Percentiles rank a stretch among this genome's conserved stretches.
These are phyloP conservation scores for Solanum ossicruentum DNA, from an alignment of 257 asterid species.

Conservation along the genomic window DNA sequence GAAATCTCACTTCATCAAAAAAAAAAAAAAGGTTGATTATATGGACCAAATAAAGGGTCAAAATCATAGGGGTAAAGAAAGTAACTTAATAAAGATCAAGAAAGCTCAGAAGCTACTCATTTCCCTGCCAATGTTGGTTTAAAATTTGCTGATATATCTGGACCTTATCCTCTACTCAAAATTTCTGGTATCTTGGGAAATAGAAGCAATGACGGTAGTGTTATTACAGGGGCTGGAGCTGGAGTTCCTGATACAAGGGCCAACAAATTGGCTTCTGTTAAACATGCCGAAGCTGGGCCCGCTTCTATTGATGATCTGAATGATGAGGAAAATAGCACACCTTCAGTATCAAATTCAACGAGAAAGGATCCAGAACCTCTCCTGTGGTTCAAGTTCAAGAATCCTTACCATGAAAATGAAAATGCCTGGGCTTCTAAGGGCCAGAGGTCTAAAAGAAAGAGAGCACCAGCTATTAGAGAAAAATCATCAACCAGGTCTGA, in stretches of 20 bases:
- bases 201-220: conserved; percentile 30
- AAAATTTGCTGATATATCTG: conserved; percentile 27
- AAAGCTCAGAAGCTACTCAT: conserved; percentile 13
- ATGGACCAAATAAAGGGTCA: conserved; percentile 33
- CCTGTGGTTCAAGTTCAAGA: conserved; percentile 74
- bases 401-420: conserved; percentile 40
- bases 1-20: too few relatives aligned
- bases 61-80: conserved; percentile 26
- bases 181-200: conserved; percentile 32
- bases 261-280: conserved; percentile 21
- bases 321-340: conserved; percentile 27
- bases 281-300: conserved; percentile 19
- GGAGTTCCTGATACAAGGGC: conserved; percentile 31
- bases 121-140: conserved; percentile 16
- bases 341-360: conserved; percentile 18
- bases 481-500: conserved; percentile 25
- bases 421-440: conserved; percentile 51
- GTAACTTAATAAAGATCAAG: conserved; percentile 23
- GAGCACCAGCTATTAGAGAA: conserved; percentile 35
- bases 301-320: conserved; percentile 21
- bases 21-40: conserved; percentile 2
- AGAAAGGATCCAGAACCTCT: conserved; percentile 52
- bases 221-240: conserved; percentile 20
- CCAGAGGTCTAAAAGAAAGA: conserved; percentile 82
- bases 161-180: conserved; percentile 27